Base-by-base conservation (phyloP, 805 yeast genomes). In the Metschnikowia baotianmanensis region DNA sequence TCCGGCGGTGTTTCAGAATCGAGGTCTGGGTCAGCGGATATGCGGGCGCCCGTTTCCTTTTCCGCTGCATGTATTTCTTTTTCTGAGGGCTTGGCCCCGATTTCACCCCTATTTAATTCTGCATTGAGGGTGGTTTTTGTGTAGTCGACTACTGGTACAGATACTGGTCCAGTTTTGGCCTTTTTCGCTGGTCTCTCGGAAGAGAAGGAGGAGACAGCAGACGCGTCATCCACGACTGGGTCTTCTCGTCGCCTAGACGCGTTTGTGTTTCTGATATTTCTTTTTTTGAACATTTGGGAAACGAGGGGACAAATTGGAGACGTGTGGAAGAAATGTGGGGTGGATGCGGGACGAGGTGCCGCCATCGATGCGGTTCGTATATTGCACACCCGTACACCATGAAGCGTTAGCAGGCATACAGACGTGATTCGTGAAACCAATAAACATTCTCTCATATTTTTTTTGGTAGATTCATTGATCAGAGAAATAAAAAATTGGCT, bases 251-350 rank as follows among this genome's bases (percentile, higher is more conserved):
- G 46, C n/a, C 31, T 40, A 18, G 35, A 27, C 11, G 38, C 39
- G 6, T 15, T 19, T 3, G 34, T 31, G 8, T 40, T 16, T 31
- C 44, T 50, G 24, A 50, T 29, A 19, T 11, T 43, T 33, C 54
- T 34, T 33, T 50, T 50, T 36, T 50, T 50, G 45, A 50, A 50
- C 54, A 50, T 50, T 30, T 3, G n/a, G n/a, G n/a, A n/a, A n/a
- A n/a, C n/a, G n/a, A n/a, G n/a, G n/a, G n/a, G n/a, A n/a, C n/a
- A n/a, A n/a, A n/a, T n/a, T n/a, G n/a, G n/a, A n/a, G n/a, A n/a
- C n/a, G n/a, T n/a, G n/a, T n/a, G n/a, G n/a, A n/a, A n/a, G n/a
- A n/a, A n/a, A n/a, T n/a, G n/a, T n/a, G n/a, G n/a, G n/a, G n/a
- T n/a, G n/a, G n/a, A n/a, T n/a, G n/a, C n/a, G n/a, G n/a, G n/a